Percentiles rank a stretch among this genome's conserved stretches.
Evolutionary conservation across 768 basidiomycete species (phyloP).

Genomic region (Rhizopogon salebrosus): DNA sequence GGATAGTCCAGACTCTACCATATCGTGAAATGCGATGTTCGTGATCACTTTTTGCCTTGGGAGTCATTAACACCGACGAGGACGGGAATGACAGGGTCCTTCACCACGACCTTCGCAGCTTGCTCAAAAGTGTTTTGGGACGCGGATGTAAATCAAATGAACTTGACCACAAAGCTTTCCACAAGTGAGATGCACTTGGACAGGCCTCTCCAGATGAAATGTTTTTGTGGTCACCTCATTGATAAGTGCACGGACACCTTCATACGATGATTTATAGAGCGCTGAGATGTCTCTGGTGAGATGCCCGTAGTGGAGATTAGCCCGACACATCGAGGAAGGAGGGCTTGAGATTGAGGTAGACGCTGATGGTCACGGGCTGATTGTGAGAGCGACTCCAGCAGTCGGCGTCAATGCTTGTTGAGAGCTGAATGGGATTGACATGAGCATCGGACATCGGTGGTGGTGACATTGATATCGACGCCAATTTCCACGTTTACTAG

Average conservation of each 20-base stretch:
- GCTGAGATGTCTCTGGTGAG: slow-evolving; percentile 45
- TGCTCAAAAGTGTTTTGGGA: not conserved
- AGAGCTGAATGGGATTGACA: slow-evolving; percentile 36
- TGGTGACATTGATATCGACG: too few relatives aligned
- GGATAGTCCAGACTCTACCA: slow-evolving; percentile 34
- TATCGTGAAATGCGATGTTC: slow-evolving; percentile 45
- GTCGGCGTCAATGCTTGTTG: slow-evolving; percentile 41
- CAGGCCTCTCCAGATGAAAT: slow-evolving; percentile 35
- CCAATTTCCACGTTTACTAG: too few relatives aligned
- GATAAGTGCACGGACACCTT: slow-evolving; percentile 27
- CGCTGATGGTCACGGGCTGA: slow-evolving; percentile 48
- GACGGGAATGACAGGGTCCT: slow-evolving; percentile 43
- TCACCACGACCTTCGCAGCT: slow-evolving; percentile 33
- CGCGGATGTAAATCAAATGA: slow-evolving; percentile 20
- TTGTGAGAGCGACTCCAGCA: slow-evolving; percentile 43
- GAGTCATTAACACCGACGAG: slow-evolving; percentile 66
- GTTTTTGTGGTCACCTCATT: slow-evolving; percentile 31
- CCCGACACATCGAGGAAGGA: slow-evolving; percentile 42
- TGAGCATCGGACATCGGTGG: slow-evolving; percentile 41
- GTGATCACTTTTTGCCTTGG: slow-evolving; percentile 59
- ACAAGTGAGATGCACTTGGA: slow-evolving; percentile 53
- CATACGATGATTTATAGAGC: slow-evolving; percentile 21
- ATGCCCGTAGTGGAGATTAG: slow-evolving; percentile 56
- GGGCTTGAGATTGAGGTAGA: slow-evolving; percentile 37
- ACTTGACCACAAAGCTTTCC: slow-evolving; percentile 35